Conservation (phyloP, 441 rosid species). For the Pelargonium cotyledonis region DNA sequence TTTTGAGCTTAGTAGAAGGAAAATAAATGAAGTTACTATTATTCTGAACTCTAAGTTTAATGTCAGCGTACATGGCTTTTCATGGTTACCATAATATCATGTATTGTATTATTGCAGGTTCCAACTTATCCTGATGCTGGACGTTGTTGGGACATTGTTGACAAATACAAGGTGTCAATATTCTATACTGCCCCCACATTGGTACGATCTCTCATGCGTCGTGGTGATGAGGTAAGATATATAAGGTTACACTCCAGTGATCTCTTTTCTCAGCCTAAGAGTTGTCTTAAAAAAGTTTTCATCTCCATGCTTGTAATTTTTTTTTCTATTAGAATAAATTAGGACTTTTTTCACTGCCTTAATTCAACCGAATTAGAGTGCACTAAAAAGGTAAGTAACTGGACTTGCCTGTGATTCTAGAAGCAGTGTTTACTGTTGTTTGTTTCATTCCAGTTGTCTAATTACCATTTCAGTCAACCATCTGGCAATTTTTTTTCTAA, state of each 20-base stretch:
- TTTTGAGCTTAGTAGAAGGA: neutral
- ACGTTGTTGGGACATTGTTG: slow-evolving; percentile 95
- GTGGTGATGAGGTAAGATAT: slow-evolving; percentile 57
- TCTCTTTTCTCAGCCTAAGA: neutral
- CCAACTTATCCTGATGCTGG: slow-evolving; percentile 95
- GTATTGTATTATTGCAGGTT: slow-evolving; percentile 45
- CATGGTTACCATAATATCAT: slow-evolving; percentile 19
- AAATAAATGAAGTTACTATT: neutral
- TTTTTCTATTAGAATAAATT: neutral
- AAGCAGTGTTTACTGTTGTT: neutral
- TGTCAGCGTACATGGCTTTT: slow-evolving; percentile 15
- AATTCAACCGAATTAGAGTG: neutral
- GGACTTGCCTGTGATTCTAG: neutral
- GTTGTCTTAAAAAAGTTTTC: neutral
- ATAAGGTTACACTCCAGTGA: neutral
- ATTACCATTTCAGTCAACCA: neutral
- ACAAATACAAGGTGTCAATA: slow-evolving; percentile 85
- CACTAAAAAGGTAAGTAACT: neutral
- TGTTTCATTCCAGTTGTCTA: neutral
- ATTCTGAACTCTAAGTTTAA: neutral
- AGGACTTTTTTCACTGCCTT: neutral
- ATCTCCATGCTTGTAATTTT: neutral
- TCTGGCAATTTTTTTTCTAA: neutral
- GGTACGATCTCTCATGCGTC: slow-evolving; percentile 98
- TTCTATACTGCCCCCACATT: slow-evolving; percentile 96